phyloP scores from a whole-genome alignment of 768 basidiomycete species.

The Strobilomyces dryophilus region DNA sequence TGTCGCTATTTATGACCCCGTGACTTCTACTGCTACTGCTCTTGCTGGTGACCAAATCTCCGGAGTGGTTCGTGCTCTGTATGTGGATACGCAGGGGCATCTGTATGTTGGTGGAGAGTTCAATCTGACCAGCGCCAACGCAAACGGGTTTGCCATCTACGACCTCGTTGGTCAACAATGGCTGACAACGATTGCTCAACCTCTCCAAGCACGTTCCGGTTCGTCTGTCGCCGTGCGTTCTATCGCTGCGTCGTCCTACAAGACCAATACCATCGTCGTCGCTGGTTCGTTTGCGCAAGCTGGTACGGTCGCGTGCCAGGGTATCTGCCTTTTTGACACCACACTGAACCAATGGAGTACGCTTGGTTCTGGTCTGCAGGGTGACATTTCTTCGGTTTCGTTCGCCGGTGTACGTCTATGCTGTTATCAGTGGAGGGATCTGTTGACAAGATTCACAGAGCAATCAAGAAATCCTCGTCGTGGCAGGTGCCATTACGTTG shows the following conservation, averaged over 20 bases:
- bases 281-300: constrained; percentile 86
- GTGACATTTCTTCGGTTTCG: constrained; percentile 72
- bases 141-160: constrained; percentile 76
- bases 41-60: constrained; percentile 60
- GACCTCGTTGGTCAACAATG: constrained; percentile 64
- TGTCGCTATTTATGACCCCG: constrained; percentile 68
- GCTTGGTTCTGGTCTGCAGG: constrained; percentile 77
- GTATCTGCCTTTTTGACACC: constrained; percentile 75
- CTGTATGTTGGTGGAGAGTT: constrained; percentile 88
- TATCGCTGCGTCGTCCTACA: constrained; percentile 57
- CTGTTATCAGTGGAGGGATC: background rate
- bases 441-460: constrained; percentile 37
- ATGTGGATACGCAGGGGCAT: constrained; percentile 56
- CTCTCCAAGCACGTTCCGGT: constrained; percentile 55
- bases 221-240: constrained; percentile 64
- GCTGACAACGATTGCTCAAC: constrained; percentile 53
- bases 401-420: constrained; percentile 68
- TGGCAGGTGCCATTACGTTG: constrained; percentile 74
- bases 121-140: constrained; percentile 49
- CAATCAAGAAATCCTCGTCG: constrained; percentile 67
- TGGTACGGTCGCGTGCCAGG: constrained; percentile 68
- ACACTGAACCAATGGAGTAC: constrained; percentile 70
- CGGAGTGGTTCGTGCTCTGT: constrained; percentile 74
- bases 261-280: constrained; percentile 64
- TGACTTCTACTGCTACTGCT: constrained; percentile 43